Base-by-base conservation (phyloP, 306 rosid genomes). In the Notholithocarpus densiflorus region DNA sequence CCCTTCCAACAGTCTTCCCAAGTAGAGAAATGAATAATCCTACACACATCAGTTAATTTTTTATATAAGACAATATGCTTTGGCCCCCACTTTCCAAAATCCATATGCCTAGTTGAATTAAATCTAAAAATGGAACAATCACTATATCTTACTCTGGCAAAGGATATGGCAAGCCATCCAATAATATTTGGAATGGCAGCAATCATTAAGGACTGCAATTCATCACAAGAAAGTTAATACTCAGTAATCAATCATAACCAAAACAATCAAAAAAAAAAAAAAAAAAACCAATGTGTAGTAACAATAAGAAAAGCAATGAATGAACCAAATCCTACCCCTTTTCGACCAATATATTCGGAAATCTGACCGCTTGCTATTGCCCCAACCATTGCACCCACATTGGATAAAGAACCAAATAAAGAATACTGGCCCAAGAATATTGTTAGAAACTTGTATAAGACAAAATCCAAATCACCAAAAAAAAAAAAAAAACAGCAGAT, bases 1-100 rank as follows among this genome's bases (percentile, higher is more conserved):
- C 8, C 99, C 99, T 88, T 95, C 99, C 92, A 95, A 84, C 88
- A 95, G 83, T 81, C 99, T 90, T 85, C 99, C 99, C 94, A 95
- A 83, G 84, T 93, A 93, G 23, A 95, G 97, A 86, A 95, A 95
- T 80, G 99, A 93, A 79, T 87, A 26, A 84, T 95, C 99, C 99
- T 95, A 82, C 73, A 80, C 48, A 71, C 13, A 73, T 45, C 64
- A 81, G 4, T 34, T 4, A 71, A 76, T 73, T 61, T 18, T n/a
- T 82, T 23, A 51, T 19, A 43, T 66, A 68, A 74, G 48, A 71
- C 72, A 23, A 69, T 40, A 53, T 40, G n/a, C 27, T 43, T 69
- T 34, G 26, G 8, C 23, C 53, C 23, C 60, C 76, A 76, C 56
- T 72, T 53, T 40, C 45, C 45, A 40, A 40, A 40, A 40, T 70